Evolutionary conservation across 2,329 filamentous ascomycete species (phyloP), one percentile per base, ranked within the genome.

Genomic region (Neurospora crassa): DNA sequence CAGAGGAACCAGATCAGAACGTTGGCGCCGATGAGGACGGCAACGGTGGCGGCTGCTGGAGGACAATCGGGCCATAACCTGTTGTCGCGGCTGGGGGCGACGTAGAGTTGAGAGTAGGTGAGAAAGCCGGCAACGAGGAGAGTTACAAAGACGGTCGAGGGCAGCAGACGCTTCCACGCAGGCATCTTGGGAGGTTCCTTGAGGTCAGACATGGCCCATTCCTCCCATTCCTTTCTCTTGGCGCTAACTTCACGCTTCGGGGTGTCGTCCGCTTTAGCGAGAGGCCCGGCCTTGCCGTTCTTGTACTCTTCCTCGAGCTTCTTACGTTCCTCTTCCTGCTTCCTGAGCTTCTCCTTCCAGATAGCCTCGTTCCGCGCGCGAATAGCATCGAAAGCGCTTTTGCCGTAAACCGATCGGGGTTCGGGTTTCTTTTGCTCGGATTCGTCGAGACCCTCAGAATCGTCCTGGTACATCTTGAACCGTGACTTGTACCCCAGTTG

Each of bases 21-120:
- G 78, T 94, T 93, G 68, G 85, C 72, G n/a, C 80, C 83, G 67
- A 93, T 83, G 59, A 95, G 79, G 7, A 83, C 81, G 42, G 84
- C 82, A n/a, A 93, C 82, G 2, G 92, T 93, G 14, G 89, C 88
- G 2, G 86, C 83, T 16, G 89, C 84, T 2, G 89, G 87, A 1
- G 89, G 86, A 1, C 90, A 80, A 53, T 89, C 86, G 1, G 88
- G 88, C 77, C 86, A 88, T 45, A 91, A 75, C 68, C 91, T 83
- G 71, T 84, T 77, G 5, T 76, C 76, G 40, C 82, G 78, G 67
- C 68, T 81, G 12, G 85, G 84, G 7, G 87, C 86, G 71, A 85
- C 81, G 77, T 90, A 89, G 67, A 85, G 78, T 34, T 79, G 77
- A n/a, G 84, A 81, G 59, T 86, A 81, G 20, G 81, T 80, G 5